These are phyloP conservation scores for Scleroderma bovista DNA, from an alignment of 768 basidiomycete genomes.

Conservation along the genomic window DNA sequence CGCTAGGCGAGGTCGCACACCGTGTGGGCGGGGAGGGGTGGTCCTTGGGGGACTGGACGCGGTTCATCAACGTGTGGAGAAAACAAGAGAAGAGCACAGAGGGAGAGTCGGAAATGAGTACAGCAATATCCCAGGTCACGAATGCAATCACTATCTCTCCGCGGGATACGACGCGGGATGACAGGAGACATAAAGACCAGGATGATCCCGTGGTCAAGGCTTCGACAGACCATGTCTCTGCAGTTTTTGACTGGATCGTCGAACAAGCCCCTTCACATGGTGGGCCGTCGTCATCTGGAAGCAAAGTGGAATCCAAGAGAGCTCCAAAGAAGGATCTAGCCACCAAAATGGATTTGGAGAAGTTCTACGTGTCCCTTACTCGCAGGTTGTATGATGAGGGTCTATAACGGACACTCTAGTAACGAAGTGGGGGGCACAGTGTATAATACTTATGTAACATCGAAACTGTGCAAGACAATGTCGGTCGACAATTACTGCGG, in stretches of 20 bases:
- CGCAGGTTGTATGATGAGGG: conserved; percentile 93
- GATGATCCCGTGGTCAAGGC: conserved; percentile 56
- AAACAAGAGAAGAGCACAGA: conserved; percentile 43
- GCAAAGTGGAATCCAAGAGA: conserved; percentile 11
- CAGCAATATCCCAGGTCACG: conserved; percentile 8
- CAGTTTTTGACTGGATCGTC: conserved; percentile 74
- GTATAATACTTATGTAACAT: background rate
- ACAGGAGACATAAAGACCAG: conserved; percentile 24
- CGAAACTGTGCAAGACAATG: background rate
- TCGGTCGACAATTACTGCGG: background rate
- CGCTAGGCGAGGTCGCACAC: conserved; percentile 31
- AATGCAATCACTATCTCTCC: background rate
- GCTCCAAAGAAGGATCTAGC: conserved; percentile 45
- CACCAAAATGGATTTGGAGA: conserved; percentile 73
- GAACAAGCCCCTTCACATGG: conserved; percentile 53
- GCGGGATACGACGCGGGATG: conserved; percentile 12
- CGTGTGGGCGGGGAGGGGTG: conserved; percentile 38
- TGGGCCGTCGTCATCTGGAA: conserved; percentile 19
- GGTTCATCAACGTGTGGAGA: conserved; percentile 58
- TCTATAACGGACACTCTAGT: conserved; percentile 26
- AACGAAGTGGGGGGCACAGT: background rate
- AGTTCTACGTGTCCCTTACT: conserved; percentile 85
- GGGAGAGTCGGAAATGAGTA: conserved; percentile 28
- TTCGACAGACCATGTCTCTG: conserved; percentile 67
- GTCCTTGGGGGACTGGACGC: conserved; percentile 51